These are phyloP conservation scores for Boletus semigastroideus DNA, from an alignment of 1,284 basidiomycete genomes.

Conservation along the genomic window DNA sequence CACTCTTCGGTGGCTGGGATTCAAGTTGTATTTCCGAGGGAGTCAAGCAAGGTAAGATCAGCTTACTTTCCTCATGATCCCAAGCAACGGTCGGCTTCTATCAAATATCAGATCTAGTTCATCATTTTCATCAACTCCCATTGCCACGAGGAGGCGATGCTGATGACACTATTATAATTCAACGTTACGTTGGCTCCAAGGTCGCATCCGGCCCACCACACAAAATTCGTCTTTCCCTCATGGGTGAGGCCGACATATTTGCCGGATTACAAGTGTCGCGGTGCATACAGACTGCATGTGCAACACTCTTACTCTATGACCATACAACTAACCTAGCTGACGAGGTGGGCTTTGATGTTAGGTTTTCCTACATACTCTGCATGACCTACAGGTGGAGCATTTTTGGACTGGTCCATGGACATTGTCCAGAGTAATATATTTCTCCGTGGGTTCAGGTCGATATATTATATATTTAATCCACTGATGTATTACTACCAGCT, in stretches of 20 bases:
- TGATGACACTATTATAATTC: slow-evolving; percentile 4
- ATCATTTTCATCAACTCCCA: neutral
- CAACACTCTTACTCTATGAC: slow-evolving; percentile 24
- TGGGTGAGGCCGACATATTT: neutral
- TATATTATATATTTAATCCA: neutral
- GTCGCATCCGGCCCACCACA: neutral
- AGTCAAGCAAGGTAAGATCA: neutral
- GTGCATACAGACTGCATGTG: slow-evolving; percentile 5
- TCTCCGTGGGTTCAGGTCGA: slow-evolving; percentile 8
- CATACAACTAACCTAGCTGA: slow-evolving; percentile 14
- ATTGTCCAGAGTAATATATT: slow-evolving; percentile 13
- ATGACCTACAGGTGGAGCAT: slow-evolving; percentile 6
- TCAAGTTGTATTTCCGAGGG: neutral
- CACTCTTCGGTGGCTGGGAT: neutral
- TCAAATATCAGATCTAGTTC: neutral
- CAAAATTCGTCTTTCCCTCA: neutral
- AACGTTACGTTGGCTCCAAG: neutral
- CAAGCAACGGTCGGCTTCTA: neutral
- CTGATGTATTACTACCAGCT: slow-evolving; percentile 13
- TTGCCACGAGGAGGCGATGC: slow-evolving; percentile 3
- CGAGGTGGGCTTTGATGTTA: slow-evolving; percentile 11
- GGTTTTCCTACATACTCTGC: neutral
- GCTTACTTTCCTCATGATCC: neutral
- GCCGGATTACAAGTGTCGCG: neutral
- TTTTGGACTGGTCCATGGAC: slow-evolving; percentile 20